These are phyloP conservation scores for Cordyceps farinosa DNA, from an alignment of 2,329 filamentous ascomycete genomes.

Conservation along the genomic window DNA sequence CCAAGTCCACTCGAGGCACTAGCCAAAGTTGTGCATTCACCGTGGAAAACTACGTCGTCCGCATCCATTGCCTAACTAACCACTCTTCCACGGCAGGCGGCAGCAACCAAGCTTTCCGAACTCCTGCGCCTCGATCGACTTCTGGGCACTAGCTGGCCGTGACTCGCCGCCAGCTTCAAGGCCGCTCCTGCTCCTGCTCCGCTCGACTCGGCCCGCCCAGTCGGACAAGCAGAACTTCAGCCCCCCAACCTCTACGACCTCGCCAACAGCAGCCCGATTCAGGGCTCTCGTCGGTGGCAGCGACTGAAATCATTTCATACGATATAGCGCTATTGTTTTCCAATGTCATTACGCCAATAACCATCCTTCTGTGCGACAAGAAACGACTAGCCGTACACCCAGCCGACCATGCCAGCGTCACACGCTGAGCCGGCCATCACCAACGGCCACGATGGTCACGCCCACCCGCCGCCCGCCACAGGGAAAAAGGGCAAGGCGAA, in stretches of 20 bases:
- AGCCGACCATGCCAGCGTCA: slow-evolving; percentile 35
- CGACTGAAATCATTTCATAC: background rate
- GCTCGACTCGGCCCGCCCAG: slow-evolving; percentile 6
- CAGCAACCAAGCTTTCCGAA: background rate
- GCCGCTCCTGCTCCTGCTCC: background rate
- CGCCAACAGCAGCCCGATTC: slow-evolving; percentile 1
- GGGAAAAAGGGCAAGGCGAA: slow-evolving; percentile 80
- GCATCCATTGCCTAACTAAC: slow-evolving; percentile 9
- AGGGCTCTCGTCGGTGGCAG: slow-evolving; percentile 5
- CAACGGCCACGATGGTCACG: slow-evolving; percentile 41
- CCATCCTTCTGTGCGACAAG: slow-evolving; percentile 19
- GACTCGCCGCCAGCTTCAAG: background rate
- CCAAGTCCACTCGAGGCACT: slow-evolving; percentile 16
- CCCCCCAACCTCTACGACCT: slow-evolving; percentile 8
- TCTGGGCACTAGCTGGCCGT: background rate
- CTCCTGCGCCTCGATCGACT: background rate
- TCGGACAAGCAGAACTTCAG: slow-evolving; percentile 12
- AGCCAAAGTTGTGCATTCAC: slow-evolving; percentile 15
- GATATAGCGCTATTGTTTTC: background rate
- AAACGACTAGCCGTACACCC: slow-evolving; percentile 22
- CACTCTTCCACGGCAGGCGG: background rate
- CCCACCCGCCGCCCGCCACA: slow-evolving; percentile 40
- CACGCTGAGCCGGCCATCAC: slow-evolving; percentile 40
- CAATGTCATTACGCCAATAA: slow-evolving; percentile 9
- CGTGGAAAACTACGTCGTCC: slow-evolving; percentile 16